A percentile compares a stretch with the other conserved stretches of the same genome.
These are phyloP conservation scores for Erysimum cheiranthoides DNA, from an alignment of 345 rosid species.

Conservation along the genomic window DNA sequence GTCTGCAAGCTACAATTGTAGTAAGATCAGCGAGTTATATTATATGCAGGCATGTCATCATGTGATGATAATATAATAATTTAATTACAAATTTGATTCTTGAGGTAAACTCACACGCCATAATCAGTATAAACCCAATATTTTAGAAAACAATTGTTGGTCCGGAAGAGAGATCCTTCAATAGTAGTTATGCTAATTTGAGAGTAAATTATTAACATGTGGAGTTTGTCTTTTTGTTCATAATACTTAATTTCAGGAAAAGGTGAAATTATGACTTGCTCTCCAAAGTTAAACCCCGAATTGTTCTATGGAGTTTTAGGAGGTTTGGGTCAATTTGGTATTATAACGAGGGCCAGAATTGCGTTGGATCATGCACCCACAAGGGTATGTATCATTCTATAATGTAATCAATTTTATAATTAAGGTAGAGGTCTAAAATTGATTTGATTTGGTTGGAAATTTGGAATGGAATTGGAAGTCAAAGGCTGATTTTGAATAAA, in stretches of 20 bases:
- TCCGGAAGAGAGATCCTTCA: conserved; percentile 26
- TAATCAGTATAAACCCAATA: neutral
- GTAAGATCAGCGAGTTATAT: neutral
- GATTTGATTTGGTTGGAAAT: conserved; percentile 22
- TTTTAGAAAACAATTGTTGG: conserved; percentile 9
- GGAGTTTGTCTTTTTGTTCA: conserved; percentile 16
- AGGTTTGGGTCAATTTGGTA: conserved; percentile 87
- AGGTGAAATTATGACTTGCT: conserved; percentile 68
- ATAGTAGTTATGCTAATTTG: conserved; percentile 1
- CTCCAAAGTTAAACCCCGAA: conserved; percentile 56
- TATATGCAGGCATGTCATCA: conserved; percentile 4
- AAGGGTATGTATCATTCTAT: conserved; percentile 51
- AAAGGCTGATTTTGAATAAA: conserved; percentile 15
- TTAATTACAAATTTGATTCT: neutral
- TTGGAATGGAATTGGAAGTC: conserved; percentile 22
- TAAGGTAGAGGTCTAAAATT: neutral
- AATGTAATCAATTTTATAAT: neutral
- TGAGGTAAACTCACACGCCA: conserved; percentile 31
- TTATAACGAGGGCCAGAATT: conserved; percentile 80
- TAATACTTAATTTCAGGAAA: conserved; percentile 53
- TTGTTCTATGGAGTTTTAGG: conserved; percentile 74
- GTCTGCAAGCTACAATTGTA: conserved; percentile 27
- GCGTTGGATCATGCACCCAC: conserved; percentile 63
- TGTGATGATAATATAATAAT: neutral
- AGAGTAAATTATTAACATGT: conserved; percentile 5